Evolutionary conservation across 768 basidiomycete genomes (phyloP).

Genomic region (Rubroboletus satanas): DNA sequence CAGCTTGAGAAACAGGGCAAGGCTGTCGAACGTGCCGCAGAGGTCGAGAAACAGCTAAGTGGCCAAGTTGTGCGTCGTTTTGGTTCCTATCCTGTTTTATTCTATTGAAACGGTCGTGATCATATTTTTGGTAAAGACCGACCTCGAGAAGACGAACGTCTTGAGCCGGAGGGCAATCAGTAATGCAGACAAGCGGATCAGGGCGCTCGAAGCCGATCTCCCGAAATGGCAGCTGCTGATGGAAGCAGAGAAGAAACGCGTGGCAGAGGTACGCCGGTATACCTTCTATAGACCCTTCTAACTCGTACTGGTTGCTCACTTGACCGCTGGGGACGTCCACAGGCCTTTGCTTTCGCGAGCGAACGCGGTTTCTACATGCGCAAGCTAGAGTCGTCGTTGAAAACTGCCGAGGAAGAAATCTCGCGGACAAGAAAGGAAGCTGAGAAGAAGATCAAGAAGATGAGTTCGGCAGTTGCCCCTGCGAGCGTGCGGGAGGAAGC

Average conservation of each 20-base stretch:
- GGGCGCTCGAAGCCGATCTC: constrained; percentile 30
- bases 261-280: constrained; percentile 37
- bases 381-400: constrained; percentile 19
- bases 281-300: not conserved
- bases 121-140: constrained; percentile 25
- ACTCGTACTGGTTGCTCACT: not conserved
- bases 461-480: constrained; percentile 30
- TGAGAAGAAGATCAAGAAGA: constrained; percentile 51
- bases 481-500: constrained; percentile 32
- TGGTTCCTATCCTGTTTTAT: not conserved
- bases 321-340: not conserved
- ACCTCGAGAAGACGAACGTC: constrained; percentile 45
- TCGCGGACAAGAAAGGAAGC: constrained; percentile 46
- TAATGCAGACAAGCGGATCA: constrained; percentile 26
- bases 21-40: constrained; percentile 61
- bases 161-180: constrained; percentile 31
- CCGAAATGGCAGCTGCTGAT: constrained; percentile 32
- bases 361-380: constrained; percentile 31
- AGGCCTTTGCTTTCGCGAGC: constrained; percentile 30
- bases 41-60: constrained; percentile 57
- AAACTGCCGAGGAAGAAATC: constrained; percentile 43
- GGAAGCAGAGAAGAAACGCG: constrained; percentile 38
- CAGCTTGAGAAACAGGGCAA: constrained; percentile 57
- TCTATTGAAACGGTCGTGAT: not conserved
- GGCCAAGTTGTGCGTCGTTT: constrained; percentile 53